Conservation (phyloP, 805 yeast species). For the Suhomyces pyralidae region DNA sequence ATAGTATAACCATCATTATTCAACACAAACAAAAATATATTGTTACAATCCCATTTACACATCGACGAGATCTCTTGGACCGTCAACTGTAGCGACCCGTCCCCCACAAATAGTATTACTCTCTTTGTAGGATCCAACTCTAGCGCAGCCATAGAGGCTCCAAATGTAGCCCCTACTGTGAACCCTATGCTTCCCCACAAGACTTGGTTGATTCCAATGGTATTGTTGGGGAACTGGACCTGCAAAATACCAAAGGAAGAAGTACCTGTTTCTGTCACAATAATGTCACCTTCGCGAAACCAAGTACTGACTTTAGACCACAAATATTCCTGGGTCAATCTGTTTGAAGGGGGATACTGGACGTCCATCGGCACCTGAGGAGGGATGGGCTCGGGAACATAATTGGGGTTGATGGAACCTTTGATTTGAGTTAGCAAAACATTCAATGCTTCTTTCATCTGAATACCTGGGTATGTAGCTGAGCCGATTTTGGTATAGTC, state of each 20-base stretch:
- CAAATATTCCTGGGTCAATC: constrained; percentile 27
- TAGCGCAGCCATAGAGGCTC: constrained; percentile 34
- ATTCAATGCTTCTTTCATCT: constrained; percentile 27
- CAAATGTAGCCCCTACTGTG: constrained; percentile 33
- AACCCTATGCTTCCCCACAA: constrained; percentile 38
- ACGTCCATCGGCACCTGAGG: constrained; percentile 12
- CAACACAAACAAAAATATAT: constrained; percentile 17
- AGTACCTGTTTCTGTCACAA: constrained; percentile 36
- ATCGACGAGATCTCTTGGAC: constrained; percentile 22
- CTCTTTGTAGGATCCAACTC: constrained; percentile 25
- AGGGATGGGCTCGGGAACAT: constrained; percentile 17
- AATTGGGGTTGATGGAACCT: constrained; percentile 11
- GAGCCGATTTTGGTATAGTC: constrained; percentile 30
- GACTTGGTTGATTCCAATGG: constrained; percentile 33
- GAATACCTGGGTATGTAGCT: constrained; percentile 29
- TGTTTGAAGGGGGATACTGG: constrained; percentile 7
- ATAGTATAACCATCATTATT: constrained; percentile 23
- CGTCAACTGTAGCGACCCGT: constrained; percentile 23
- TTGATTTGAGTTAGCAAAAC: constrained; percentile 15
- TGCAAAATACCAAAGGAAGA: constrained; percentile 36
- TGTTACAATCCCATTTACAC: constrained; percentile 12
- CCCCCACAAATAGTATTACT: constrained; percentile 21
- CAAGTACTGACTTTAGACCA: constrained; percentile 28
- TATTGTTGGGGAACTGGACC: constrained; percentile 26
- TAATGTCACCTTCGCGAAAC: constrained; percentile 30